These are phyloP conservation scores for Neofusicoccum cordaticola DNA, from an alignment of 2,329 filamentous ascomycete species.

Conservation along the genomic window DNA sequence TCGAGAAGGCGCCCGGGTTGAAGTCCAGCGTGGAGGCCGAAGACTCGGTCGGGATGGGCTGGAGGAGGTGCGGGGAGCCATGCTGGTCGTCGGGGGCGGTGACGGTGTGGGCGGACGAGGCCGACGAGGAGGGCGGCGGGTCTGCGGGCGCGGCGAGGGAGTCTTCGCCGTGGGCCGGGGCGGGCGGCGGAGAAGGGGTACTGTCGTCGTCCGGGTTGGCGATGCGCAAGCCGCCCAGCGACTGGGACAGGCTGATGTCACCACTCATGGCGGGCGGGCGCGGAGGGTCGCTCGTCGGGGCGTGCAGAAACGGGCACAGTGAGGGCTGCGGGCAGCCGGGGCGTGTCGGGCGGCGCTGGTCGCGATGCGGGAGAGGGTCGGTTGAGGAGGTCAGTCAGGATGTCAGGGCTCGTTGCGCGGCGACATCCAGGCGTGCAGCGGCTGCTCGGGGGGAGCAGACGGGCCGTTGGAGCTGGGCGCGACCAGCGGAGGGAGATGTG, in stretches of 20 bases:
- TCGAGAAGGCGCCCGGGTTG: constrained; percentile 39
- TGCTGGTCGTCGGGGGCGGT: constrained; percentile 34
- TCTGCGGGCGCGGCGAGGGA: constrained; percentile 17
- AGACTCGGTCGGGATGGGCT: constrained; percentile 29
- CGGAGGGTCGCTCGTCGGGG: background rate
- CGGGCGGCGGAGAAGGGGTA: constrained; percentile 29
- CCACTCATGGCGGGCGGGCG: constrained; percentile 66
- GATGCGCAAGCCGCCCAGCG: constrained; percentile 90
- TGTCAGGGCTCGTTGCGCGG: constrained; percentile 6
- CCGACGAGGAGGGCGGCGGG: constrained; percentile 29
- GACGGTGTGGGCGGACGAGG: constrained; percentile 37
- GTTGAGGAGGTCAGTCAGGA: background rate
- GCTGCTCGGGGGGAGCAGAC: constrained; percentile 17
- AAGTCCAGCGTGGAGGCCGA: constrained; percentile 36
- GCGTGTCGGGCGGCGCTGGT: background rate
- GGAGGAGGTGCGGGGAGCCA: constrained; percentile 28
- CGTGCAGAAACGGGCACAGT: background rate
- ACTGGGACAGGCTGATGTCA: constrained; percentile 87
- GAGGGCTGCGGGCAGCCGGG: constrained; percentile 4
- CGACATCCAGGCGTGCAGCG: constrained; percentile 16
- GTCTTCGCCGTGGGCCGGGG: constrained; percentile 12
- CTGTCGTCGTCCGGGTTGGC: constrained; percentile 85
- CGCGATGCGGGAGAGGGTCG: background rate
- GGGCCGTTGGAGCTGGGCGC: constrained; percentile 14
- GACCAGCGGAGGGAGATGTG: constrained; percentile 16